Conservation (phyloP, 768 basidiomycete species). For the Gloeostereum incarnatum region DNA sequence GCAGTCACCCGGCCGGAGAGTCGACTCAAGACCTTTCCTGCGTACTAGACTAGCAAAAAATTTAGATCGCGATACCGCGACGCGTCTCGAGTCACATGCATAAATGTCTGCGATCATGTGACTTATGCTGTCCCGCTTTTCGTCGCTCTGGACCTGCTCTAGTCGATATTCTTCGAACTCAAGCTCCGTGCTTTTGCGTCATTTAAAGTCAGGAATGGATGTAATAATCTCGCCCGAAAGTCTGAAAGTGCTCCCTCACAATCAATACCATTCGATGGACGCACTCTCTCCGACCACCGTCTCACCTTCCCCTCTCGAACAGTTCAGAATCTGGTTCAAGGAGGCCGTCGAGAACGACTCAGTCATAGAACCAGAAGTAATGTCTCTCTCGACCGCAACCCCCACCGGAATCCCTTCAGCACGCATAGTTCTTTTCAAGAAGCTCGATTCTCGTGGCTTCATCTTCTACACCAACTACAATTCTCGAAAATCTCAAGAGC, state of each 20-base stretch:
- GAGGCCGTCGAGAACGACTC: conserved; percentile 38
- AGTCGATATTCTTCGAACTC: no score
- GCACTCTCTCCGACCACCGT: conserved; percentile 55
- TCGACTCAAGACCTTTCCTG: no score
- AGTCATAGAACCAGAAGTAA: conserved; percentile 85
- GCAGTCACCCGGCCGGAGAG: no score
- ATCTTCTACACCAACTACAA: conserved; percentile 97
- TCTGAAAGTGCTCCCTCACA: conserved; percentile 62
- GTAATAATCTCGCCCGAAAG: conserved; percentile 40
- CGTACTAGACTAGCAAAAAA: no score
- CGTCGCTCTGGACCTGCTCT: no score
- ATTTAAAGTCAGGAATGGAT: conserved; percentile 20
- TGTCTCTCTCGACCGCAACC: conserved; percentile 73
- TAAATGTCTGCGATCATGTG: no score
- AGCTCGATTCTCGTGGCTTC: conserved; percentile 83
- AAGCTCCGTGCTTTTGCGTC: background rate
- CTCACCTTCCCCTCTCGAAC: conserved; percentile 61
- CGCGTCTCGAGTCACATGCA: no score
- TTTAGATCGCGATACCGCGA: no score
- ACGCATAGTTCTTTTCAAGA: conserved; percentile 86
- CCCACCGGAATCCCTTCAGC: conserved; percentile 72
- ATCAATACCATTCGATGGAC: conserved; percentile 65
- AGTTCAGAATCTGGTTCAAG: conserved; percentile 85
- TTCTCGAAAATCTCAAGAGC: conserved; percentile 84
- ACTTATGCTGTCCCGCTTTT: no score